Base-by-base conservation (phyloP, 2,329 filamentous ascomycete species). In the Paracamarosporium sp. region DNA sequence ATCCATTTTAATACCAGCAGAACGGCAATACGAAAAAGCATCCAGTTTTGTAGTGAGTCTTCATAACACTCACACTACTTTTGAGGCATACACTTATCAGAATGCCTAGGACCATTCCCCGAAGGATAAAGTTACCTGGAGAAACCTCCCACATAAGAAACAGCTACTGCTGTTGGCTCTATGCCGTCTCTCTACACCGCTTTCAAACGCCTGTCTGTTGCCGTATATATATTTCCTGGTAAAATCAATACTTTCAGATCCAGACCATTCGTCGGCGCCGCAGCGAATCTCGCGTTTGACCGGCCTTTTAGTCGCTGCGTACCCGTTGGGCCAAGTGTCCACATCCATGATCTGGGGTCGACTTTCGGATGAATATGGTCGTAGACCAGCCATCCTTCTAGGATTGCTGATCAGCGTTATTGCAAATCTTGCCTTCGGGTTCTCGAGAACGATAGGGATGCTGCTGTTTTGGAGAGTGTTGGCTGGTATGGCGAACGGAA, bases 211-310 rank as follows among this genome's bases (percentile, higher is more conserved):
- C 1, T 74, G 69, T 45, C 66, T 72, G 17, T 54, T 71, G 7
- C 85, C 90, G 1, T 95, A 95, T 76, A 88, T 95, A 82, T 95
- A 92, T 78, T 95, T 92, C 76, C 90, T 93, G 72, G 84, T 96
- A 36, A 88, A 86, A 62, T 93, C 88, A 62, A 93, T 96, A 66
- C 54, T 69, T 7, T 65, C 68, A 3, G 64, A 69, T 7, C 64
- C 70, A 25, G 63, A 69, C 28, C 83, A 90, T n/a, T 81, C 81
- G 1, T 80, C 77, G n/a, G 75, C 82, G 27, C 75, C 83, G 4
- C 81, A 82, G 11, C 85, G 83, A 9, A 92, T 96, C 63, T 86
- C 92, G 1, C 81, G 84, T 12, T 90, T 94, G 72, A 90, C 90
- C 1, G 92, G 92, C 31, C 77, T 94, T 3, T 79, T 96, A 20